These are phyloP conservation scores for Nakazawaea ambrosiae DNA, from an alignment of 805 yeast genomes.

Conservation along the genomic window DNA sequence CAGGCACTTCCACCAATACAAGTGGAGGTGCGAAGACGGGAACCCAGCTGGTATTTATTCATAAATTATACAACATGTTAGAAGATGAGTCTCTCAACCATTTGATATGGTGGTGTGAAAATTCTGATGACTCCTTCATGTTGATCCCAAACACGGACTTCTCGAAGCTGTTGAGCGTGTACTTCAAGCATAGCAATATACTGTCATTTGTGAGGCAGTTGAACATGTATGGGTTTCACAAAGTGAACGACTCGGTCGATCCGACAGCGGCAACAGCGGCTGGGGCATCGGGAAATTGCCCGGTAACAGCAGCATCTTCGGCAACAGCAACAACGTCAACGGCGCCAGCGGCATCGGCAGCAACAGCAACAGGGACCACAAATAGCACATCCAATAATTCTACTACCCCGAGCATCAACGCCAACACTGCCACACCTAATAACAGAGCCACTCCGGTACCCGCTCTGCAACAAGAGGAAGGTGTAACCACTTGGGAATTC, in stretches of 20 bases:
- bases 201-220: constrained; percentile 75
- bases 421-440: constrained; percentile 5
- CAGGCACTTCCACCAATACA: neutral
- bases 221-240: constrained; percentile 80
- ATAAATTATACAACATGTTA: constrained; percentile 85
- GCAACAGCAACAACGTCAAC: constrained; percentile 11
- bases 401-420: constrained; percentile 11
- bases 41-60: constrained; percentile 49
- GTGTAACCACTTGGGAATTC: constrained; percentile 65
- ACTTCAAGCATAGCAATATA: constrained; percentile 75
- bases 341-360: neutral
- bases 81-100: constrained; percentile 69
- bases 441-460: constrained; percentile 10
- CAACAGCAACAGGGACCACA: no score
- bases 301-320: neutral
- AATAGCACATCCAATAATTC: constrained; percentile 1
- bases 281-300: neutral
- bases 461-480: constrained; percentile 4
- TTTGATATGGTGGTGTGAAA: constrained; percentile 80
- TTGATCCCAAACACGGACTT: constrained; percentile 86
- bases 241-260: constrained; percentile 45
- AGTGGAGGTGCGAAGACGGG: constrained; percentile 3
- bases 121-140: constrained; percentile 54
- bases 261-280: neutral
- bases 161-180: constrained; percentile 58